Evolutionary conservation across 495 filamentous ascomycete species (phyloP), one percentile per base, ranked within the genome.

Genomic region (Aspergillus saccharolyticus): DNA sequence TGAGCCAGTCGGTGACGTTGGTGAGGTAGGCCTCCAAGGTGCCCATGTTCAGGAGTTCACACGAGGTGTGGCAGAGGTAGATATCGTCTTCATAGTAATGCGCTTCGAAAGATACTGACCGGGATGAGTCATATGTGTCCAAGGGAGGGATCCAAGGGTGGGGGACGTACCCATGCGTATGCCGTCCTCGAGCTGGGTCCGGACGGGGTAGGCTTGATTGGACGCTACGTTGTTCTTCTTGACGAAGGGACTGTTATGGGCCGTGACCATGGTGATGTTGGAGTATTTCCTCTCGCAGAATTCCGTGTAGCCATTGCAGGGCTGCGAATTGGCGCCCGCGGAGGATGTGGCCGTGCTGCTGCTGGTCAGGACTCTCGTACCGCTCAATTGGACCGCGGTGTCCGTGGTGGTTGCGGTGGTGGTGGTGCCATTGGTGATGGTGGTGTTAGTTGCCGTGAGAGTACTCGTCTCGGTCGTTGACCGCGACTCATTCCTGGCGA

Each of bases 201-300:
- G 77, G 46, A 96, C 89, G 47, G 73, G 69, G 42, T 88, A 73
- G 6, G 76, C 72, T 69, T 97, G 93, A 67, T 96, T 97, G 54
- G 87, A 79, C 1, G 87, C 90, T 2, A 84, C 80, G 68, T 89
- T 87, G 66, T 87, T 83, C 64, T 77, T 64, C 33, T 66, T 45
- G 18, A 84, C 82, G 67, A 97, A 97, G 20, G 91, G 89, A 33
- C 87, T 91, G 74, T 96, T 96, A 73, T 97, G 86, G 14, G 89
- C 86, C 17, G 86, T 89, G 3, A 97, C 84, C 66, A 89, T 78
- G 54, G 91, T 94, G 67, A 97, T 89, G 69, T 96, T 94, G 72
- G 88, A 88, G 66, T 93, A 97, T 55, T 83, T 83, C 42, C 91
- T 80, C 8, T 66, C 70, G 72, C 93, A 97, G 65, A 96, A 85